Base-by-base conservation (phyloP, 2,329 filamentous ascomycete genomes). In the Xylariaceae sp. region DNA sequence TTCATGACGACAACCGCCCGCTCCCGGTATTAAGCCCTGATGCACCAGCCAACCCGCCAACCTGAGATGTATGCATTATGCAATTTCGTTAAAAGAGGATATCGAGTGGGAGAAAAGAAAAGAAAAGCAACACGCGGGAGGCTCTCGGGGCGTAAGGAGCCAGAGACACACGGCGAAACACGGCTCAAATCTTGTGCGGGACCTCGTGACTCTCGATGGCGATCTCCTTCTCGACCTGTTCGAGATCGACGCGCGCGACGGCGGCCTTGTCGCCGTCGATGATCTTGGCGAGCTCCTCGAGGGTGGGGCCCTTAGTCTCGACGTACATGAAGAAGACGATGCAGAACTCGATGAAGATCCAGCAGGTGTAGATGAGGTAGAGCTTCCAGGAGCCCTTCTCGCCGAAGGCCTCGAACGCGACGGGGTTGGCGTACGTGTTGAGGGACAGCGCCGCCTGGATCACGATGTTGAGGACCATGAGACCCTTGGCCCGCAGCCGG, bases 201-300 rank as follows among this genome's bases (percentile, higher is more conserved):
- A 67, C 55, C 19, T 69, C 67, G 50, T 67, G 63, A 18, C 61
- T 66, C 48, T 69, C 66, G 26, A 67, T 62, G 16, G 61, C 63
- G 1, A 67, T 57, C 62, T 79, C 77, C 70, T 79, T 77, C 70
- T 79, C 76, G 50, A 78, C 70, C 68, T 77, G 70, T 43, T 73
- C 70, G 41, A 81, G 66, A 63, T 81, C 75, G 52, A 81, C 56
- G 55, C 75, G 73, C 5, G 74, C 78, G 16, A 81, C 79, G 44
- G 72, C 63, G 37, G 82, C 84, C 18, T 80, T 73, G 29, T 86
- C 81, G 40, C 84, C 85, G 63, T 88, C 85, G 71, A 88, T 88
- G 72, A 88, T 80, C 74, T 83, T 84, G 67, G 83, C 84, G 47
- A 89, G 79, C 71, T 88, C 85, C 73, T 88, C 85, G 37, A 88